Base-by-base conservation (phyloP, 108 stramenopile species). In the Fragilariopsis cylindrus region DNA sequence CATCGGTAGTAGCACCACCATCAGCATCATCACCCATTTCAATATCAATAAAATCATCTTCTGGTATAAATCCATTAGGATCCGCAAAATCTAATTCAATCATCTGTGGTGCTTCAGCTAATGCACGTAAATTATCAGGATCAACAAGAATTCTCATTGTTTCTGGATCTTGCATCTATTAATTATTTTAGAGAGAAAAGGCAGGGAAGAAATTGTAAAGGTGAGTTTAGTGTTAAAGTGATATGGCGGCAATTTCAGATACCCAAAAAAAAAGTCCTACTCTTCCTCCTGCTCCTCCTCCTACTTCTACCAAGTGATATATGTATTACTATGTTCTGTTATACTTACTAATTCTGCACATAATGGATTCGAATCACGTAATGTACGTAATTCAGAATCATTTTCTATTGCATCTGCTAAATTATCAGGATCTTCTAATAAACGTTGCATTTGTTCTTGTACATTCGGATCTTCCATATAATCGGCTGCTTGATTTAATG, bases 381-480 rank as follows among this genome's bases (percentile, higher is more conserved):
- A 76, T 3, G 77, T 69, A 13, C 69, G 67, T 1, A 87, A 74
- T 39, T 79, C 76, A 42, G 42, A 43, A 67, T 87, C 83, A 54
- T 84, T 82, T 57, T 87, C 86, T 52, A 87, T 82, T 18, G 76
- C 77, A 48, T 87, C 83, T 47, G 78, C 73, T 9, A 87, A 72
- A 52, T 69, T 70, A 16, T 87, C 86, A n/a, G 86, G 86, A 76
- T 87, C 82, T 41, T 76, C 77, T 65, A 85, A 44, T 13, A 85
- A 19, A 11, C 52, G 49, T 47, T 87, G 74, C 77, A 87, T 82
- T 49, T 82, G 71, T 46, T 84, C 75, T 57, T 81, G 78, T 3
- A 87, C 79, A 60, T 84, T 81, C 44, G 86, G 86, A 54, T 84
- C 81, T 74, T 87, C 86, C 75, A 87, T 76, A 45, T 84, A 74